A percentile compares a stretch with the other conserved stretches of the same genome.
Conservation (phyloP, 2,329 filamentous ascomycete genomes). For the Ilyonectria robusta region DNA sequence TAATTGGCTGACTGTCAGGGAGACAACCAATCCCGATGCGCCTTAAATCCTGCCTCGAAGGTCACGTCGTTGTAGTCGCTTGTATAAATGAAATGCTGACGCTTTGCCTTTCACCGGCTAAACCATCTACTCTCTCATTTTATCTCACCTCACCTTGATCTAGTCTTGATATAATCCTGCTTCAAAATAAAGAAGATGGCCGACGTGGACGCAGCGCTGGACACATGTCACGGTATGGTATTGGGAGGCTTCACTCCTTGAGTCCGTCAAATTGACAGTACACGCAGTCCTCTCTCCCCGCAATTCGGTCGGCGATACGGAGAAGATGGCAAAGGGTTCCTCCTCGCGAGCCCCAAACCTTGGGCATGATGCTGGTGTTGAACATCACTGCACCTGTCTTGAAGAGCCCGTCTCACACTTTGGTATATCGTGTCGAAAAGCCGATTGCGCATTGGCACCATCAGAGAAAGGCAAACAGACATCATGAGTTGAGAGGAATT, state of each 20-base stretch:
- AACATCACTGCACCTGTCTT: slow-evolving; percentile 25
- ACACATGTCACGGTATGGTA: slow-evolving; percentile 17
- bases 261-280: slow-evolving; percentile 1
- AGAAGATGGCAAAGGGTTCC: not conserved
- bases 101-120: slow-evolving; percentile 1
- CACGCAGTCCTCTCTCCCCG: slow-evolving; percentile 6
- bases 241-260: not conserved
- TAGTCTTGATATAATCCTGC: not conserved
- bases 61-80: not conserved
- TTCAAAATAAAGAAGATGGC: slow-evolving; percentile 17
- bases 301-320: not conserved
- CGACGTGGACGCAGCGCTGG: slow-evolving; percentile 22
- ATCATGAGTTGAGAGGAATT: not conserved
- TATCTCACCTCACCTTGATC: not conserved
- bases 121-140: not conserved
- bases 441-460: slow-evolving; percentile 12
- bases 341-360: not conserved
- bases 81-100: slow-evolving; percentile 17
- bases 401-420: slow-evolving; percentile 14
- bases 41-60: not conserved
- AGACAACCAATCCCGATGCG: not conserved
- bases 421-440: slow-evolving; percentile 21
- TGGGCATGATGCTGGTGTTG: slow-evolving; percentile 11
- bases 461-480: not conserved
- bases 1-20: not conserved